These are phyloP conservation scores for Chalaropsis thielavioides DNA, from an alignment of 2,329 filamentous ascomycete genomes.

Conservation along the genomic window DNA sequence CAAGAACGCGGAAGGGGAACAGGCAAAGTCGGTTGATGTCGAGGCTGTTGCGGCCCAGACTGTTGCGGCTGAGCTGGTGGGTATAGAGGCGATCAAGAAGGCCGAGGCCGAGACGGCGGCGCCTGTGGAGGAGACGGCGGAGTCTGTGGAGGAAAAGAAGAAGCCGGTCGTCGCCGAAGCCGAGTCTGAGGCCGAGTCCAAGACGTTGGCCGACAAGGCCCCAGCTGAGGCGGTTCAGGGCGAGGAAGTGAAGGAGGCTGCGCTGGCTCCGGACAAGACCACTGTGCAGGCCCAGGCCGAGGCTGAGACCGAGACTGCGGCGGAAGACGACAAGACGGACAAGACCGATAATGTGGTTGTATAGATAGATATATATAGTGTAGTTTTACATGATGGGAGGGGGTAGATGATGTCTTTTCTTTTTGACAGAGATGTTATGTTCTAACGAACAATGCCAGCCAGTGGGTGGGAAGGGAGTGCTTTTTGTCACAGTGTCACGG, in stretches of 20 bases:
- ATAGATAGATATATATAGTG: background rate
- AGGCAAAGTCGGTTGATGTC: background rate
- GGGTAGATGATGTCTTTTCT: too few relatives aligned
- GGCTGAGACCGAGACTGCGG: background rate
- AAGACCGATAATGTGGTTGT: slow-evolving; percentile 14
- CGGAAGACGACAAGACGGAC: background rate
- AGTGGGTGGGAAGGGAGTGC: too few relatives aligned
- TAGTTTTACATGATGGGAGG: background rate
- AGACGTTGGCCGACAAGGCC: background rate
- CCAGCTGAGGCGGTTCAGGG: background rate
- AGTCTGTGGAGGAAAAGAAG: background rate
- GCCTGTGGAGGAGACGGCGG: background rate
- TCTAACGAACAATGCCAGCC: too few relatives aligned
- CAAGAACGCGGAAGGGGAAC: too few relatives aligned
- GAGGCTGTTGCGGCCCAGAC: slow-evolving; percentile 1
- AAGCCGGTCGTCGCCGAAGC: background rate
- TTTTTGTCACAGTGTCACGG: too few relatives aligned
- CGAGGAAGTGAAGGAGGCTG: too few relatives aligned
- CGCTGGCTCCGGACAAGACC: too few relatives aligned
- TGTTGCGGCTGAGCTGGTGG: background rate
- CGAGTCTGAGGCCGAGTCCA: background rate
- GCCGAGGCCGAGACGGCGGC: background rate
- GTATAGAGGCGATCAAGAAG: background rate
- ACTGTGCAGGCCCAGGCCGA: too few relatives aligned
- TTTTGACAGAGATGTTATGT: too few relatives aligned